Base-by-base conservation (phyloP, 495 filamentous ascomycete genomes). In the Podospora appendiculata region DNA sequence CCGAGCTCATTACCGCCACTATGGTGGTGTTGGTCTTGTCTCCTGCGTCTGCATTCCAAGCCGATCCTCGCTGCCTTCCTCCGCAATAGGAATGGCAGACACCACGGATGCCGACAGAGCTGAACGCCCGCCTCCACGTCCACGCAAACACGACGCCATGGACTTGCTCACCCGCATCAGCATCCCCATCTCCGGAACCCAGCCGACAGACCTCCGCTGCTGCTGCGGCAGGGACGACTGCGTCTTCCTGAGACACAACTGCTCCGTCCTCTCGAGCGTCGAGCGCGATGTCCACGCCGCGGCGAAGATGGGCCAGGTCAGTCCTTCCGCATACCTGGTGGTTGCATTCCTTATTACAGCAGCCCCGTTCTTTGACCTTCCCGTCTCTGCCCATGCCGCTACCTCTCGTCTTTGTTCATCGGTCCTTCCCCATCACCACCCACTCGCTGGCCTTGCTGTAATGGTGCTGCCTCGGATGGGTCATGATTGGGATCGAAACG, bases 181-280 rank as follows among this genome's bases (percentile, higher is more conserved):
- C 25, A 25, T 25, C 25, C 25, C 25, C 25, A 25, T 40, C 39
- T 36, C 11, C 34, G 50, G 5, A 12, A 36, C 39, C 41, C 33
- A 55, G 46, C 58, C 60, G 7, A 42, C 45, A 8, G 54, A 58
- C 35, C 54, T 69, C 16, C 63, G 56, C 43, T 97, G 92, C 70
- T 97, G 92, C 69, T 97, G 92, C 73, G 91, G 90, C 40, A 82
- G 79, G 41, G 65, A 75, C 42, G 85, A 89, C 55, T 97, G 92
- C 63, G 81, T 85, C 55, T 88, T 86, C 64, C 77, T 92, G 50
- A 82, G 79, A 67, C 81, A 89, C 61, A 94, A 88, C 65, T 81
- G 84, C 68, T 73, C 75, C n/a, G 82, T 89, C 40, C 76, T 96
- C 17, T 79, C 85, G 60, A 85, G 83, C 48, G 72, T 96, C 55